Percentiles rank a stretch among this genome's conserved stretches.
These are phyloP conservation scores for Backusella circina DNA, from an alignment of 192 early-diverging fungal genomes.

Conservation along the genomic window DNA sequence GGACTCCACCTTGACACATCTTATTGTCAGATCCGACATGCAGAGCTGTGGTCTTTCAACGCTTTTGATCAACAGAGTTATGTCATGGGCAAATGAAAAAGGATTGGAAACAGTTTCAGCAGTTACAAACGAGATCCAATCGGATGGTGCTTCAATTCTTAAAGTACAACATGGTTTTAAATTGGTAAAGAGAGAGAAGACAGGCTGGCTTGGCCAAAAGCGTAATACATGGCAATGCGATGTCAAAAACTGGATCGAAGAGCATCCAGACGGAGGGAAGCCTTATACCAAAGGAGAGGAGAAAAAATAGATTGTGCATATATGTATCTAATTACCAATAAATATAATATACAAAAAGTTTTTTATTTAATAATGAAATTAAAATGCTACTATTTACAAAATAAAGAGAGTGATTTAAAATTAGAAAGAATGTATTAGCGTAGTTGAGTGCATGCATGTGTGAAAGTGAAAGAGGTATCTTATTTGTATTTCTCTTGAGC, in stretches of 20 bases:
- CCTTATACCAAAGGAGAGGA: neutral
- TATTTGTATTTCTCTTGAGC: constrained; percentile 15
- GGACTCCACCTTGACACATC: constrained; percentile 11
- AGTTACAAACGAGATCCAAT: constrained; percentile 25
- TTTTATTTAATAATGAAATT: neutral
- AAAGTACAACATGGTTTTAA: constrained; percentile 23
- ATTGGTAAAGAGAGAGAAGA: constrained; percentile 7
- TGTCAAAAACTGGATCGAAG: constrained; percentile 22
- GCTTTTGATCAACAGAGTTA: constrained; percentile 24
- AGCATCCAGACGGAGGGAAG: neutral
- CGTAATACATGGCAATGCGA: constrained; percentile 15
- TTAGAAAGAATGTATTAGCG: neutral
- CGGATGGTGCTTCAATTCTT: constrained; percentile 21
- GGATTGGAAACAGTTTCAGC: constrained; percentile 17
- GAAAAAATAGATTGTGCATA: neutral
- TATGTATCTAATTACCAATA: neutral
- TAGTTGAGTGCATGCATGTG: neutral
- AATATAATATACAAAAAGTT: neutral
- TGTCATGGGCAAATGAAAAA: constrained; percentile 22
- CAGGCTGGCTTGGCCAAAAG: constrained; percentile 25
- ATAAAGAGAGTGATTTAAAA: neutral
- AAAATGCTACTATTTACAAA: neutral
- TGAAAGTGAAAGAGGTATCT: neutral
- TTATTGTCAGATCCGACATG: constrained; percentile 17
- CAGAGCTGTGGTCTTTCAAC: constrained; percentile 27